Evolutionary conservation across 176 grass and related monocot genomes (phyloP).

Genomic region (Carex myosuroides): DNA sequence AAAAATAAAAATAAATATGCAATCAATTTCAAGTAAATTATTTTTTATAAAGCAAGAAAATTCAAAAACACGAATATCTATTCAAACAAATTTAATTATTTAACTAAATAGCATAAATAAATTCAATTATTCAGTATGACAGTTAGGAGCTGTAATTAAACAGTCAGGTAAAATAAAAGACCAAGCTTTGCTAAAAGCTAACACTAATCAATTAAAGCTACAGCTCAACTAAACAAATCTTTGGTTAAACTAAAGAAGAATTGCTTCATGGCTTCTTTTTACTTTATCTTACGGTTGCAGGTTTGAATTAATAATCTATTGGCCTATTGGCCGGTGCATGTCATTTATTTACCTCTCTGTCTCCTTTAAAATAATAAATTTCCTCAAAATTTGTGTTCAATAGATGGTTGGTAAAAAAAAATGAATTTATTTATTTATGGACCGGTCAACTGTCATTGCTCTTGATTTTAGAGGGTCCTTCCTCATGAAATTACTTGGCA

Average conservation of each 20-base stretch:
- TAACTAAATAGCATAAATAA: too few species aligned
- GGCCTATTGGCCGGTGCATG: conserved; percentile 6
- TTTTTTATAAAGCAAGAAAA: too few species aligned
- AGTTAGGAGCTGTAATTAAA: conserved; percentile 27
- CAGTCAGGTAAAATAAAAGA: conserved; percentile 24
- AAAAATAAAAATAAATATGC: too few species aligned
- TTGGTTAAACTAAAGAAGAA: conserved; percentile 11
- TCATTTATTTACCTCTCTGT: conserved; percentile 7
- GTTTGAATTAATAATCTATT: conserved; percentile 11
- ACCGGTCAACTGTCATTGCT: conserved; percentile 6
- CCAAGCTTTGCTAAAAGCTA: conserved; percentile 21
- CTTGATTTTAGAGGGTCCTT: background rate
- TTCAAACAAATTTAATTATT: too few species aligned
- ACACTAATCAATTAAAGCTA: conserved; percentile 26
- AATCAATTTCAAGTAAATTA: too few species aligned
- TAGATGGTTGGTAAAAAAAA: background rate
- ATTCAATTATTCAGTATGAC: conserved; percentile 11
- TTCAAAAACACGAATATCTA: too few species aligned
- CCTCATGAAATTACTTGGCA: background rate
- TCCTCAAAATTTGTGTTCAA: conserved; percentile 12
- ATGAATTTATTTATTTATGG: background rate
- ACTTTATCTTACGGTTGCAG: conserved; percentile 12
- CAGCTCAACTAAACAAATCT: conserved; percentile 3
- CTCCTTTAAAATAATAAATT: background rate
- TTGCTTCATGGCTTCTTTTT: conserved; percentile 2